A percentile compares a stretch with the other conserved stretches of the same genome.
These are phyloP conservation scores for Phylloporus rhodoxanthus DNA, from an alignment of 768 basidiomycete genomes.

Conservation along the genomic window DNA sequence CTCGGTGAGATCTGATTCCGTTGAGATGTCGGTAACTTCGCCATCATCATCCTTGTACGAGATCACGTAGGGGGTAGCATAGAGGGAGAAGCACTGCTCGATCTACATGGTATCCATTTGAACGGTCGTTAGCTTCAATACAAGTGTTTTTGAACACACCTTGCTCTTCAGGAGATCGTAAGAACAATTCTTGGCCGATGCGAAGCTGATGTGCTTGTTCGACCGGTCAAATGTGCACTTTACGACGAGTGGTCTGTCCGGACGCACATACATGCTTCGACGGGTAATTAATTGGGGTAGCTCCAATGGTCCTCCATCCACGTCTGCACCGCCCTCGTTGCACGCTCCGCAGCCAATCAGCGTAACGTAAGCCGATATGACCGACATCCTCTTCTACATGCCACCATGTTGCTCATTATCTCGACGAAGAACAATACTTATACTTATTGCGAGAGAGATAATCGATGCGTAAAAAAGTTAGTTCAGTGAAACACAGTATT, in stretches of 20 bases:
- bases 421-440: constrained; percentile 3
- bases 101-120: constrained; percentile 43
- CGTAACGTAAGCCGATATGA: constrained; percentile 6
- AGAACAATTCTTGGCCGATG: constrained; percentile 71
- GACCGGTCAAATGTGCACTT: constrained; percentile 76
- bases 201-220: constrained; percentile 74
- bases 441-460: constrained; percentile 8
- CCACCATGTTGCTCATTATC: constrained; percentile 1
- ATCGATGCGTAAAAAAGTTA: constrained; percentile 20
- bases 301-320: not conserved
- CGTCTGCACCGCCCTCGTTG: constrained; percentile 3
- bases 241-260: constrained; percentile 74
- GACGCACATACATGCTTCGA: constrained; percentile 38
- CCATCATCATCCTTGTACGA: constrained; percentile 87
- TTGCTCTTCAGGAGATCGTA: constrained; percentile 67
- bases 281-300: constrained; percentile 1
- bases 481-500: constrained; percentile 21
- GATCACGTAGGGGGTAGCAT: constrained; percentile 62
- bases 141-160: constrained; percentile 39
- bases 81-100: constrained; percentile 78
- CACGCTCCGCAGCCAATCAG: constrained; percentile 25
- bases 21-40: constrained; percentile 62
- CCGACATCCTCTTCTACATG: not conserved
- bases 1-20: constrained; percentile 73
- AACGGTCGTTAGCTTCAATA: not conserved